Percentiles rank a stretch among this genome's conserved stretches.
phyloP scores from a whole-genome alignment of 805 yeast genomes.

The Barnettozyma vustinii region DNA sequence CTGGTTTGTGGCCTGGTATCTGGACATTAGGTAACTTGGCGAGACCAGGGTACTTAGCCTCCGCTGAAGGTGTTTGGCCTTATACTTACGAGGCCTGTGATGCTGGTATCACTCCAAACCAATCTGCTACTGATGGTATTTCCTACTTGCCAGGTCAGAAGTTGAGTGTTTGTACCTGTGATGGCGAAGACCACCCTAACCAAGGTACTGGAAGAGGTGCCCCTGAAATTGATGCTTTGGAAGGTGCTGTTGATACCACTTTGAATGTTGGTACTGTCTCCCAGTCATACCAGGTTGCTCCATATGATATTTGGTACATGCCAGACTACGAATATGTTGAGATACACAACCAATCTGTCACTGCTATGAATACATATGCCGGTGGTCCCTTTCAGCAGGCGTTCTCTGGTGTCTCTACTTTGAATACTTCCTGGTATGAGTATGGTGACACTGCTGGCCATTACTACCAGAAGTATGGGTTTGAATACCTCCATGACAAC shows the following conservation, averaged over 20 bases:
- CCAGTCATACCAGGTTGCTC: constrained; percentile 48
- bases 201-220: constrained; percentile 46
- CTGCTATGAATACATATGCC: constrained; percentile 40
- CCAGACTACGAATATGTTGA: constrained; percentile 45
- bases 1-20: constrained; percentile 48
- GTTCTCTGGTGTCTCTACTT: constrained; percentile 39
- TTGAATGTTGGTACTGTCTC: constrained; percentile 38
- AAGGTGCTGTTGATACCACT: constrained; percentile 36
- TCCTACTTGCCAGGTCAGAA: constrained; percentile 42
- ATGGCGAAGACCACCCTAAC: constrained; percentile 42
- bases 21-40: constrained; percentile 47
- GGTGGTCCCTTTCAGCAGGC: constrained; percentile 52
- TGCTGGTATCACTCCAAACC: constrained; percentile 46
- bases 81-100: constrained; percentile 43
- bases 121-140: constrained; percentile 43
- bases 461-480: constrained; percentile 38
- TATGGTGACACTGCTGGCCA: constrained; percentile 22
- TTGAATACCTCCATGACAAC: constrained; percentile 32
- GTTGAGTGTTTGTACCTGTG: constrained; percentile 39
- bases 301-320: constrained; percentile 46
- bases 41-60: constrained; percentile 42
- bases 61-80: constrained; percentile 49
- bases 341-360: constrained; percentile 34
- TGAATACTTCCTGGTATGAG: constrained; percentile 43
- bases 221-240: constrained; percentile 45